These are phyloP conservation scores for Plasmodium inui DNA, from an alignment of 169 alveolate genomes.

Conservation along the genomic window DNA sequence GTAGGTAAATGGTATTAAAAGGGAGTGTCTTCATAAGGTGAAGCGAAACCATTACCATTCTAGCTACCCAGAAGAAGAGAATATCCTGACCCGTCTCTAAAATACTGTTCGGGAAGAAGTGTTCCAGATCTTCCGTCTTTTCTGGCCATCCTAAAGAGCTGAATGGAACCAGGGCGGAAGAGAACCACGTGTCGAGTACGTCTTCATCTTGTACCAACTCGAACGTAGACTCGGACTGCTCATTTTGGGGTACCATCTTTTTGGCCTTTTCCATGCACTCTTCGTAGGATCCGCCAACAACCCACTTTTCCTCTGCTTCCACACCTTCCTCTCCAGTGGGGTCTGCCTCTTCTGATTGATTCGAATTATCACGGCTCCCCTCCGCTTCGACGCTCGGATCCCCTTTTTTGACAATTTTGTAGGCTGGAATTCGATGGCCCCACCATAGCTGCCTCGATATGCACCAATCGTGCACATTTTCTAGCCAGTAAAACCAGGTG, in stretches of 20 bases:
- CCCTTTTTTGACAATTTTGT: slow-evolving; percentile 84
- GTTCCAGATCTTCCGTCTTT: slow-evolving; percentile 91
- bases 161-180: slow-evolving; percentile 98
- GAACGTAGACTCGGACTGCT: slow-evolving; percentile 88
- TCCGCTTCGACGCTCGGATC: slow-evolving; percentile 8
- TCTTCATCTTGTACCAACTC: slow-evolving; percentile 96
- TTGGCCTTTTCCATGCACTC: slow-evolving; percentile 93
- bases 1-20: slow-evolving; percentile 96
- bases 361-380: neutral
- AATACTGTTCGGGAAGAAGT: slow-evolving; percentile 96
- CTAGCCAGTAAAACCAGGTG: slow-evolving; percentile 98
- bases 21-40: slow-evolving; percentile 97
- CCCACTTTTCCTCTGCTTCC: slow-evolving; percentile 90
- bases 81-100: slow-evolving; percentile 99
- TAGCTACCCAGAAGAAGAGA: slow-evolving; percentile 99
- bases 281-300: slow-evolving; percentile 90
- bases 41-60: slow-evolving; percentile 98
- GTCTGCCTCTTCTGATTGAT: neutral
- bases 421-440: slow-evolving; percentile 99
- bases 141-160: slow-evolving; percentile 99
- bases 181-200: slow-evolving; percentile 99
- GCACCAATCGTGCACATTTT: slow-evolving; percentile 99
- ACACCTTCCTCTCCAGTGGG: neutral
- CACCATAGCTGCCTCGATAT: slow-evolving; percentile 99
- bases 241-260: slow-evolving; percentile 84